Conservation (phyloP, 345 rosid species). For the Combretum micranthum region DNA sequence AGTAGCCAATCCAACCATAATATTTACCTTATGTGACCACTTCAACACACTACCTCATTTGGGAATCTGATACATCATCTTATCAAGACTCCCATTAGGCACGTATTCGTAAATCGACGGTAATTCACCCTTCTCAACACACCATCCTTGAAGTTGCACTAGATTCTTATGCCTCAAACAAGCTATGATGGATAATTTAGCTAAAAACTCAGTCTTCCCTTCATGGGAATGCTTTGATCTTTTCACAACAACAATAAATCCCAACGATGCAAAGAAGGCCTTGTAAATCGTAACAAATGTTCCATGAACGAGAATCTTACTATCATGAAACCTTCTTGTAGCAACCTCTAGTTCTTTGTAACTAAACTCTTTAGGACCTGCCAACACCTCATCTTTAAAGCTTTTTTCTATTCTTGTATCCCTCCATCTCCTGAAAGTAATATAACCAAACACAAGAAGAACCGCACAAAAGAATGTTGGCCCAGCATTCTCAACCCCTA, state of each 20-base stretch:
- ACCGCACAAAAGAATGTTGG: conserved; percentile 64
- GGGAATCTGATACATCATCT: conserved; percentile 53
- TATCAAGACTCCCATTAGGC: conserved; percentile 90
- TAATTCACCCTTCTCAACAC: conserved; percentile 75
- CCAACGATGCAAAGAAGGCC: conserved; percentile 53
- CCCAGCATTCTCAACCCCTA: conserved; percentile 68
- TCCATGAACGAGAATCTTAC: conserved; percentile 72
- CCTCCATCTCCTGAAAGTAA: conserved; percentile 58
- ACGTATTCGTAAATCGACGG: conserved; percentile 84
- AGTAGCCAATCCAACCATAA: conserved; percentile 76
- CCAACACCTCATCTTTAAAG: conserved; percentile 56
- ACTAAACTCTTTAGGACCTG: conserved; percentile 67
- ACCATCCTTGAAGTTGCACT: too few species aligned
- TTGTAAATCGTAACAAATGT: conserved; percentile 86
- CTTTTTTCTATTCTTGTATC: conserved; percentile 37
- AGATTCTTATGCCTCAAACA: too few species aligned
- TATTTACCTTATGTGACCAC: conserved; percentile 69
- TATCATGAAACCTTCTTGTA: conserved; percentile 76
- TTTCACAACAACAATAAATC: conserved; percentile 66
- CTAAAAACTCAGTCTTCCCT: too few species aligned
- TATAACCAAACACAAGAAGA: conserved; percentile 52
- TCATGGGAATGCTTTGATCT: conserved; percentile 72
- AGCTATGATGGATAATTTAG: too few species aligned
- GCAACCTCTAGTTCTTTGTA: conserved; percentile 71
- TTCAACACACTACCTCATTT: conserved; percentile 33